phyloP scores from a whole-genome alignment of 2,329 filamentous ascomycete species.

The Lachnellula hyalina region DNA sequence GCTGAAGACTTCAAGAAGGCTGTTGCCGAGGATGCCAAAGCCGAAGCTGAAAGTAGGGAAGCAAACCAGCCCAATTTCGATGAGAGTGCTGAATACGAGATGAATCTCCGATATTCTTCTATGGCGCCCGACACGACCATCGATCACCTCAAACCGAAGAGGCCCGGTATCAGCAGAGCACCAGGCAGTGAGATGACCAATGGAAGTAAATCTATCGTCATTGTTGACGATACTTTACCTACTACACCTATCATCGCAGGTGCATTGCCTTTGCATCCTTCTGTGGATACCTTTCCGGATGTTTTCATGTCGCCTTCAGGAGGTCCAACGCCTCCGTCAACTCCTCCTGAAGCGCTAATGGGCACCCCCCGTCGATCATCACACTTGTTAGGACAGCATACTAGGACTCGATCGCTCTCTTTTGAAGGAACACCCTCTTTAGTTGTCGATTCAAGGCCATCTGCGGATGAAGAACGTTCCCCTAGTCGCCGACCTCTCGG shows the following conservation, averaged over 20 bases:
- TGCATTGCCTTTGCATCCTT: conserved; percentile 36
- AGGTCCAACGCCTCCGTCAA: conserved; percentile 56
- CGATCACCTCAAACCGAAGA: conserved; percentile 16
- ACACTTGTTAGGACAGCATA: conserved; percentile 44
- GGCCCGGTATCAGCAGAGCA: conserved; percentile 10
- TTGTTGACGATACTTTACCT: conserved; percentile 54
- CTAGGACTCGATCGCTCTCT: conserved; percentile 30
- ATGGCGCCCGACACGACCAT: conserved; percentile 24
- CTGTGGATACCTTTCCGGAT: conserved; percentile 50
- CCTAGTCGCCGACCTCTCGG: conserved; percentile 20
- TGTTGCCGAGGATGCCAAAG: conserved; percentile 58
- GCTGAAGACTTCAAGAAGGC: conserved; percentile 75
- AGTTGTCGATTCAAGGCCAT: conserved; percentile 19
- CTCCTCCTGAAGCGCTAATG: conserved; percentile 44
- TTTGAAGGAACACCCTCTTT: conserved; percentile 29
- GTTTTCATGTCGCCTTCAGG: conserved; percentile 43
- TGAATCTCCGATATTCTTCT: conserved; percentile 20
- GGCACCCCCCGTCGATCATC: conserved; percentile 51
- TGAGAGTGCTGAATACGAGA: conserved; percentile 13
- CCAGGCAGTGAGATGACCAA: conserved; percentile 43
- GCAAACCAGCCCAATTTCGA: conserved; percentile 23
- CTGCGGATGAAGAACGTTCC: conserved; percentile 21
- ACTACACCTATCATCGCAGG: conserved; percentile 48
- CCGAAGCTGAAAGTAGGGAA: conserved; percentile 29
- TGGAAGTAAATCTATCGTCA: conserved; percentile 87